Base-by-base conservation (phyloP, 495 filamentous ascomycete genomes). In the Cercophora newfieldiana region DNA sequence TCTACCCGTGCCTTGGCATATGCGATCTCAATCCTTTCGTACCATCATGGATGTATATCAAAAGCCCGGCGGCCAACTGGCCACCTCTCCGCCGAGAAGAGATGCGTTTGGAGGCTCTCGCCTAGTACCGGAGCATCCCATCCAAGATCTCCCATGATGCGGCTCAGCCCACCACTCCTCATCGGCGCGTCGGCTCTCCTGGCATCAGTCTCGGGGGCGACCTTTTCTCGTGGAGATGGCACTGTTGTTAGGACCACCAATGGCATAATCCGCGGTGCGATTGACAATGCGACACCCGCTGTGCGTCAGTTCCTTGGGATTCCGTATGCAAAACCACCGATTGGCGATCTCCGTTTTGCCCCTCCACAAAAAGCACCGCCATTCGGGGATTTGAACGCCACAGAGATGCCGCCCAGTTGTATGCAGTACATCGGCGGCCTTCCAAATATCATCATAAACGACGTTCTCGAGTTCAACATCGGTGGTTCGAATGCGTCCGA, bases 261-360 rank as follows among this genome's bases (percentile, higher is more conserved):
- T 14, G 37, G 37, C 2, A 14, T 44, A 44, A 31, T 73, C 30
- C 57, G 68, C 30, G 73, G 73, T 48, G 59, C 21, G 0, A 61
- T 69, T 28, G 61, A 68, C 61, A 4, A 10, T 0, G 28, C 61
- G 1, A 64, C 61, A 5, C 55, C 71, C 0, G 54, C 48, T 33
- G 75, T 75, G 10, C 68, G 70, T 25, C 66, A 70, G 56, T 88
- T 88, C 69, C 78, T 88, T 6, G 85, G 82, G 2, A 82, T 88
- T 5, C 83, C 85, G 0, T 88, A 83, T 69, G 85, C 83, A 2
- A 72, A 81, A 53, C 81, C 82, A 31, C 83, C 85, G 0, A 56
- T 84, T 2, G 80, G 79, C 4, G 37, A 75, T 37, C 73, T 84
- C 18, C 77, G 87, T 0, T 87, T 87, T 63, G 57, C 60, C n/a